These are phyloP conservation scores for Akanthomyces uredinophilus DNA, from an alignment of 2,329 filamentous ascomycete genomes.

Conservation along the genomic window DNA sequence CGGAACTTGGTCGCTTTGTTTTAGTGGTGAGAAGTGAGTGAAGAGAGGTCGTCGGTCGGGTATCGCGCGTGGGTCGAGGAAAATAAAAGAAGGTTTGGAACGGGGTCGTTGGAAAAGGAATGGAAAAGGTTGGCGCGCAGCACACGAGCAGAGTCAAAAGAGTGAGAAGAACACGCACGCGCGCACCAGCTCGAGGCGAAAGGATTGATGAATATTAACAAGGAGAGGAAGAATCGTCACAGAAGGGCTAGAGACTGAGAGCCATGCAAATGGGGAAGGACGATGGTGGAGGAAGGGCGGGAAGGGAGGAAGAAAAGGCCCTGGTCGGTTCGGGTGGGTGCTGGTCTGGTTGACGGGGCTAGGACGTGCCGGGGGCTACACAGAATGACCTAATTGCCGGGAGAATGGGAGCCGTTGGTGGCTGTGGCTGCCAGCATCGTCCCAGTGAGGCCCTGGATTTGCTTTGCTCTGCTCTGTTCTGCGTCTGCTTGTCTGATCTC, in stretches of 20 bases:
- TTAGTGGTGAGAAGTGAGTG: slow-evolving; percentile 5
- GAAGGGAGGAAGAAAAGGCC: slow-evolving; percentile 1
- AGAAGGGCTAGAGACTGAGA: neutral
- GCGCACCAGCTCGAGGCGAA: slow-evolving; percentile 12
- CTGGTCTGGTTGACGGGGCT: neutral
- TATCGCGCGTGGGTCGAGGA: neutral
- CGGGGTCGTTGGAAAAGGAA: slow-evolving; percentile 3
- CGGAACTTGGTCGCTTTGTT: neutral
- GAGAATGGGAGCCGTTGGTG: neutral
- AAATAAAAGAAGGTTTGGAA: slow-evolving; percentile 8
- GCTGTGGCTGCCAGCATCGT: too few species aligned
- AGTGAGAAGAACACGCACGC: slow-evolving; percentile 14
- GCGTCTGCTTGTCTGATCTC: neutral
- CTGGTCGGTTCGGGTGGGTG: neutral
- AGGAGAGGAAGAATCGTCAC: slow-evolving; percentile 1
- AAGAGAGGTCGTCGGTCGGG: neutral
- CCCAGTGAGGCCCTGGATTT: too few species aligned
- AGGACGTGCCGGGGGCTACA: neutral
- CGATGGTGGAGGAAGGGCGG: neutral
- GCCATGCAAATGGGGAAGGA: slow-evolving; percentile 10
- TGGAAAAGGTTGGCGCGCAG: slow-evolving; percentile 15
- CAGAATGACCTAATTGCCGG: neutral
- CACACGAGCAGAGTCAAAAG: slow-evolving; percentile 10
- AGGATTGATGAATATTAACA: neutral
- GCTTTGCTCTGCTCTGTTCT: too few species aligned